Evolutionary conservation across 176 grass and related monocot species (phyloP).

Genomic region (Rhynchospora pubera): DNA sequence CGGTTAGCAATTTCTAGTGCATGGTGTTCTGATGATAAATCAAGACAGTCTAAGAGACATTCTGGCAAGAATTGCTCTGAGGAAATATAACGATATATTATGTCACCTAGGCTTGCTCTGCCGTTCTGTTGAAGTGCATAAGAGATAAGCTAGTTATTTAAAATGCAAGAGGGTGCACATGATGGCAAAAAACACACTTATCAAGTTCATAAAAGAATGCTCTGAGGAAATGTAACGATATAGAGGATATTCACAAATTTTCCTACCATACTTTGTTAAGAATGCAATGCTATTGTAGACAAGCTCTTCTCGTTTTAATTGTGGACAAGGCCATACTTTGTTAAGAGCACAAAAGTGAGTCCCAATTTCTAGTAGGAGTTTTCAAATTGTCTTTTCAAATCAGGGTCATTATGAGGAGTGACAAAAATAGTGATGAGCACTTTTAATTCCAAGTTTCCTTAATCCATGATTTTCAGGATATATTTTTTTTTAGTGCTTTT

Average conservation of each 20-base stretch:
- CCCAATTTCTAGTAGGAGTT: too few relatives aligned
- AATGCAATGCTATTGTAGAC: neutral
- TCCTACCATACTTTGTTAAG: neutral
- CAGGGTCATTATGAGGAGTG: too few relatives aligned
- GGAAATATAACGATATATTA: slow-evolving; percentile 71
- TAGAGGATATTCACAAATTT: neutral
- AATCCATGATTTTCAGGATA: neutral
- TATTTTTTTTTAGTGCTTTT: too few relatives aligned
- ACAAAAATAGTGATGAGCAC: too few relatives aligned
- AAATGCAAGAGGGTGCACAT: neutral
- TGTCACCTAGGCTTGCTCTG: slow-evolving; percentile 63
- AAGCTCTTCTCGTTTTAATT: neutral
- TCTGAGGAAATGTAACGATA: too few relatives aligned
- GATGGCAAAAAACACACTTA: neutral
- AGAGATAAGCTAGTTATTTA: neutral
- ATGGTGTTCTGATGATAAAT: slow-evolving; percentile 82
- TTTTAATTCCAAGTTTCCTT: neutral
- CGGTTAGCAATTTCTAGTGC: slow-evolving; percentile 74
- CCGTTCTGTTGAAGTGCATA: slow-evolving; percentile 44
- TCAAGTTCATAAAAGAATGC: neutral
- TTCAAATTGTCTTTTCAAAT: too few relatives aligned
- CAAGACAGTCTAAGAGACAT: slow-evolving; percentile 77
- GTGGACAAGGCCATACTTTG: neutral
- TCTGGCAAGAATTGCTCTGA: slow-evolving; percentile 84
- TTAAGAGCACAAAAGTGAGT: neutral